Percentiles rank a stretch among this genome's conserved stretches.
Evolutionary conservation across 208 protist species (phyloP).

Genomic region (Wallacemonas collosoma): DNA sequence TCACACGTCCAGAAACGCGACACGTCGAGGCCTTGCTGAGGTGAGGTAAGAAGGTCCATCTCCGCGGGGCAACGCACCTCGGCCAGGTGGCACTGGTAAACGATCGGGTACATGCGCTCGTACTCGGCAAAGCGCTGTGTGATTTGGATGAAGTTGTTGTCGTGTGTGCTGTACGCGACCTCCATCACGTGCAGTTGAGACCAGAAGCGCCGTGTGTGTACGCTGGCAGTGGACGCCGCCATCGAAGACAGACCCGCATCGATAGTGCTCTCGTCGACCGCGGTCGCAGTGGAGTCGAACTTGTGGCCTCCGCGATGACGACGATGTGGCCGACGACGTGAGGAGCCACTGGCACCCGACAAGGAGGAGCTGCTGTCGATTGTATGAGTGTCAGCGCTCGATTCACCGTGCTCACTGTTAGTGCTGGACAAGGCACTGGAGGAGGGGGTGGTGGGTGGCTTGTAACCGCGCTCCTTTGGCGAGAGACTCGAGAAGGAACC

Average conservation of each 20-base stretch:
- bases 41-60: conserved; percentile 36
- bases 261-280: background rate
- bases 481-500: conserved; percentile 30
- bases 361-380: background rate
- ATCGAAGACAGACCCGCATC: conserved; percentile 7
- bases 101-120: conserved; percentile 55
- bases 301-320: conserved; percentile 22
- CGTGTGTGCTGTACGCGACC: conserved; percentile 48
- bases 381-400: conserved; percentile 14
- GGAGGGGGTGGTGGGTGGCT: conserved; percentile 8
- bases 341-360: background rate
- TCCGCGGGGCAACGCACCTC: conserved; percentile 28
- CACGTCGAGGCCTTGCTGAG: conserved; percentile 37
- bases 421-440: background rate
- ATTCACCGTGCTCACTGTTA: conserved; percentile 21
- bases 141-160: conserved; percentile 64
- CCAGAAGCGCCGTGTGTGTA: conserved; percentile 54
- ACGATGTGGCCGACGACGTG: conserved; percentile 30
- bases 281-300: background rate
- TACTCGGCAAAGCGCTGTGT: conserved; percentile 59
- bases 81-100: conserved; percentile 50
- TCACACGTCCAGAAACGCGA: conserved; percentile 62
- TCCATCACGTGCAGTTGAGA: conserved; percentile 72
- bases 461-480: conserved; percentile 10
- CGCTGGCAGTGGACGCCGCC: conserved; percentile 11